Base-by-base conservation (phyloP, 2,329 filamentous ascomycete species). In the Neonectria ditissima region DNA sequence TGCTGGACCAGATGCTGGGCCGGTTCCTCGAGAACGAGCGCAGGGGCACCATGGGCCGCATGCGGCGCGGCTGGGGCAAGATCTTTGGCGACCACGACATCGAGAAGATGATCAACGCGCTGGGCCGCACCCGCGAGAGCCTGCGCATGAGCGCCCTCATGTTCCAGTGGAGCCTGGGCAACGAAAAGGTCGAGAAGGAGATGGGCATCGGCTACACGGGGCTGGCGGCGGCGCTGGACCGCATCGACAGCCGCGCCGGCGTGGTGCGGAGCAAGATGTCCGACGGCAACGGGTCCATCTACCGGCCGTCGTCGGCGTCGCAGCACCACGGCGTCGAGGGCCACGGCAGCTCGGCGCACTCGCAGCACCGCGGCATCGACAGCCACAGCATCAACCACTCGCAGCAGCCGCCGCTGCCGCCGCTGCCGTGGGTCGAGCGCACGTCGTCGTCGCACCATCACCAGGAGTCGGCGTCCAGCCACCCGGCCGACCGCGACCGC, bases 131-230 rank as follows among this genome's bases (percentile, higher is more conserved):
- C 13, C 83, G 86, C 10, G 88, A 91, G 68, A 84, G 86, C 2
- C 77, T 92, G 52, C 85, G 84, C 69, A 88, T 91, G 81, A 90
- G 87, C 71, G 85, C 87, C 8, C 81, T 88, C 47, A 84, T 89
- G 69, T 88, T 91, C 75, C 85, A 89, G 68, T 91, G 89, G 88
- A 87, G 85, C 20, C 79, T 91, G 4, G 88, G 87, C 9, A 82
- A 82, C 30, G 81, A 82, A 20, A 86, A 84, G 73, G 84, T 86
- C 16, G 87, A 90, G 67, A 84, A 84, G 16, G 83, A 87, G 13
- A 83, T 87, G 44, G 88, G 88, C 18, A 90, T 91, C 48, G 90
- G 90, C 45, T 92, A 90, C 72, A 89, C 88, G 1, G 88, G 88
- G 5, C 82, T 92, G 8, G 86, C 87, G 1, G 89, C 89, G 10